Percentiles rank a stretch among this genome's conserved stretches.
Conservation (phyloP, 2,329 filamentous ascomycete genomes). For the Colletotrichum spaethianum region DNA sequence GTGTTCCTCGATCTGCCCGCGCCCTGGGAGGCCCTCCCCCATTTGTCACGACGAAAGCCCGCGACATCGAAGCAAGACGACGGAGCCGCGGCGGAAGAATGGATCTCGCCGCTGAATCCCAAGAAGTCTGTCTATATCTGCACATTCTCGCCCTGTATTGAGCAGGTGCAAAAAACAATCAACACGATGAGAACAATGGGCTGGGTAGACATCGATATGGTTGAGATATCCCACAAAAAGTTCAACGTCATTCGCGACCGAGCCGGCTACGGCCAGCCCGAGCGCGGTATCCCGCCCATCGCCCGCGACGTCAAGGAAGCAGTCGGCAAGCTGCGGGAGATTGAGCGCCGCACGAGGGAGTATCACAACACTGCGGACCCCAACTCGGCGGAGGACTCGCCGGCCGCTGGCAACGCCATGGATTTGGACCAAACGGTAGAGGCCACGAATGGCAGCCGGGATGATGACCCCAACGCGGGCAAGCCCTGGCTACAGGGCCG, state of each 20-base stretch:
- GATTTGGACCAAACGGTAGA: slow-evolving; percentile 53
- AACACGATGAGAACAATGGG: slow-evolving; percentile 83
- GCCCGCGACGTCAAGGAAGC: slow-evolving; percentile 86
- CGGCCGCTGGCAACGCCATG: slow-evolving; percentile 56
- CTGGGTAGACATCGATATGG: slow-evolving; percentile 95
- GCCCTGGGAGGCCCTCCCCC: slow-evolving; percentile 83
- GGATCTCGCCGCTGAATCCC: slow-evolving; percentile 78
- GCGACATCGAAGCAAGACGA: slow-evolving; percentile 36
- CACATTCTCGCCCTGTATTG: slow-evolving; percentile 96
- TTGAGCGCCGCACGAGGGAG: slow-evolving; percentile 78
- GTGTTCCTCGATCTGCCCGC: slow-evolving; percentile 87
- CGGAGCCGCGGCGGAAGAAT: slow-evolving; percentile 49
- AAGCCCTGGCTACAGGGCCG: slow-evolving; percentile 83
- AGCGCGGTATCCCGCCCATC: slow-evolving; percentile 79
- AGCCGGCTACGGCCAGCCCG: slow-evolving; percentile 77
- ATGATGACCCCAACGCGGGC: slow-evolving; percentile 44
- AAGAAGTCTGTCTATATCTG: slow-evolving; percentile 83
- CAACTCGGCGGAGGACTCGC: slow-evolving; percentile 48
- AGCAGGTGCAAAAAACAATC: slow-evolving; percentile 92
- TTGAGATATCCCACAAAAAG: slow-evolving; percentile 85
- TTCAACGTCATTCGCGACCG: slow-evolving; percentile 88
- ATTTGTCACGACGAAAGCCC: slow-evolving; percentile 73
- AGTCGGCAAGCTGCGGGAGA: slow-evolving; percentile 77
- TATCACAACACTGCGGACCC: slow-evolving; percentile 65
- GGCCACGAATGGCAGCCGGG: slow-evolving; percentile 44